Evolutionary conservation across 805 yeast species (phyloP).

Genomic region (Spencermartinsiella europaea): DNA sequence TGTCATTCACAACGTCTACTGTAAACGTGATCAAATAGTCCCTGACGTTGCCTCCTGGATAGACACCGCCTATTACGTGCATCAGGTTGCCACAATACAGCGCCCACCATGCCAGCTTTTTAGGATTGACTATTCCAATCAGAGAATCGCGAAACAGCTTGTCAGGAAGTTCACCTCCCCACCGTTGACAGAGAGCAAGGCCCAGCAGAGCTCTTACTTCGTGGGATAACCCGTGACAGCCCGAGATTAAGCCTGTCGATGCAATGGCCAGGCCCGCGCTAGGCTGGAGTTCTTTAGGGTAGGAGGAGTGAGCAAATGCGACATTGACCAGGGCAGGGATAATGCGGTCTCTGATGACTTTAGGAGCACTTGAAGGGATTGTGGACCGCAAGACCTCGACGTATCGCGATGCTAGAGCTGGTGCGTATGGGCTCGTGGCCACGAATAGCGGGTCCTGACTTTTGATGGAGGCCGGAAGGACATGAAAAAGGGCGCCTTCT

Average conservation of each 20-base stretch:
- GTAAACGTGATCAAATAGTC: constrained; percentile 32
- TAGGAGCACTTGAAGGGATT: constrained; percentile 56
- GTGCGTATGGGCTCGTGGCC: constrained; percentile 69
- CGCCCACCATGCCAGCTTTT: constrained; percentile 60
- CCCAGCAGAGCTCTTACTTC: constrained; percentile 67
- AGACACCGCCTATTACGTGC: constrained; percentile 75
- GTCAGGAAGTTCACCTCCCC: constrained; percentile 75
- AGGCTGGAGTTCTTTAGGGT: constrained; percentile 71
- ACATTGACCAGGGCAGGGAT: constrained; percentile 69
- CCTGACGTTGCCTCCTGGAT: constrained; percentile 73
- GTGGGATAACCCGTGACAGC: constrained; percentile 71
- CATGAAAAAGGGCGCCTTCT: constrained; percentile 66
- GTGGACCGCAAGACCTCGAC: constrained; percentile 50
- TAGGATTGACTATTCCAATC: constrained; percentile 33
- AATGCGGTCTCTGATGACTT: constrained; percentile 51
- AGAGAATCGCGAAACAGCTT: constrained; percentile 33
- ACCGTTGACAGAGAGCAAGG: constrained; percentile 67
- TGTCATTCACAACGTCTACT: constrained; percentile 15
- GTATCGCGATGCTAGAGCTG: constrained; percentile 55
- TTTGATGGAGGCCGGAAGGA: constrained; percentile 52
- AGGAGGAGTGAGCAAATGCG: constrained; percentile 71
- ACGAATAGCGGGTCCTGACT: constrained; percentile 64
- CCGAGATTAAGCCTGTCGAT: constrained; percentile 68
- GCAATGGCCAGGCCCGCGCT: constrained; percentile 69
- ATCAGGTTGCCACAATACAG: constrained; percentile 64